Percentiles rank a stretch among this genome's conserved stretches.
Evolutionary conservation across 345 rosid genomes (phyloP).

Genomic region (Eucalyptus melliodora): DNA sequence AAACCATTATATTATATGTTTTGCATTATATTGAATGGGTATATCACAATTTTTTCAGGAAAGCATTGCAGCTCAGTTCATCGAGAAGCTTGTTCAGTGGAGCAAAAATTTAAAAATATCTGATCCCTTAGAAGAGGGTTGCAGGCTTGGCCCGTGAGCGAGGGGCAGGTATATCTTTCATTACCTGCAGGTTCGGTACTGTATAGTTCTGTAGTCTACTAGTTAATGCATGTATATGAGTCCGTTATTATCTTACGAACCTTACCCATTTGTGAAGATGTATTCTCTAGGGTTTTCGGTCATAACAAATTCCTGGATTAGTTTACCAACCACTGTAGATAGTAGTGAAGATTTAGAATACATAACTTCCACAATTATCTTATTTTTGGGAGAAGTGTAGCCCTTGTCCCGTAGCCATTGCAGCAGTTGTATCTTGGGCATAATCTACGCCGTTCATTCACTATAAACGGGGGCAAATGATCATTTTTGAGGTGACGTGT

Average conservation of each 20-base stretch:
- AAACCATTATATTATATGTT: too few relatives aligned
- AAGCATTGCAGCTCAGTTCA: constrained; percentile 58
- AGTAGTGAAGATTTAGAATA: background rate
- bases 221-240: background rate
- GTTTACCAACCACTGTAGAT: background rate
- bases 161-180: constrained; percentile 49
- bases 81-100: constrained; percentile 73
- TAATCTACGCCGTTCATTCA: too few relatives aligned
- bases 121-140: constrained; percentile 90
- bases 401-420: too few relatives aligned
- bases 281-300: background rate
- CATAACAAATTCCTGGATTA: background rate
- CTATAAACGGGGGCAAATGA: too few relatives aligned
- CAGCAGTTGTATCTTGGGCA: too few relatives aligned
- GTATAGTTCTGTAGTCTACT: background rate
- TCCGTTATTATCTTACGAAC: background rate
- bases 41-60: constrained; percentile 20
- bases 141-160: constrained; percentile 94
- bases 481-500: too few relatives aligned
- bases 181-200: background rate
- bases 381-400: background rate
- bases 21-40: background rate
- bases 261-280: background rate
- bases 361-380: background rate
- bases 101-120: constrained; percentile 69